Percentiles rank a stretch among this genome's conserved stretches.
phyloP scores from a whole-genome alignment of 148 eudicot genomes.

The Selenicereus undatus region DNA sequence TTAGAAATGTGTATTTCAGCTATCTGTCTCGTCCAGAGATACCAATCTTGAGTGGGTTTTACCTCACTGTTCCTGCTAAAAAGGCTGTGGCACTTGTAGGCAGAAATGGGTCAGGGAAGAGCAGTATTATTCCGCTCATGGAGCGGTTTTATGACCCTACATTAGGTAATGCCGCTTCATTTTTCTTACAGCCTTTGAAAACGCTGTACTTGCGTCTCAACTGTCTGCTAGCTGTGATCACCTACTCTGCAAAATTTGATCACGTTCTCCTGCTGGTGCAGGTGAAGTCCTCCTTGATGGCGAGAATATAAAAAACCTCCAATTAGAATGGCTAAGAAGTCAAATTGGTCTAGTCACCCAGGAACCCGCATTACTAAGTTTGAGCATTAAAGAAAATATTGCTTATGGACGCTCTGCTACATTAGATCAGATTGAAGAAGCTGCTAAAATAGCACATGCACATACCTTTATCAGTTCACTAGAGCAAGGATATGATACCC shows the following conservation, averaged over 20 bases:
- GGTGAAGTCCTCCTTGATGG: conserved; percentile 98
- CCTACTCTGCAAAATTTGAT: conserved; percentile 2
- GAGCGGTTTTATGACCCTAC: conserved; percentile 99
- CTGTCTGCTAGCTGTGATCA: conserved; percentile 12
- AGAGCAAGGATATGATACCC: conserved; percentile 85
- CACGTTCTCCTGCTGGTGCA: conserved; percentile 31
- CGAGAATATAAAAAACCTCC: conserved; percentile 89
- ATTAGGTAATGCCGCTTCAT: conserved; percentile 51
- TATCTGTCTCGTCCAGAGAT: conserved; percentile 97
- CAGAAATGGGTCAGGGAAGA: conserved; percentile 96
- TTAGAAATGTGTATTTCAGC: conserved; percentile 96
- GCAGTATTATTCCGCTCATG: conserved; percentile 98
- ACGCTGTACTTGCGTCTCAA: neutral
- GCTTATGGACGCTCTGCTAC: conserved; percentile 90
- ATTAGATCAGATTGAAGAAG: conserved; percentile 89
- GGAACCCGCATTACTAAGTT: conserved; percentile 94
- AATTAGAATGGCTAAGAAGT: conserved; percentile 94
- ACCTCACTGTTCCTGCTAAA: conserved; percentile 92
- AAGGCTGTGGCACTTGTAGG: conserved; percentile 98
- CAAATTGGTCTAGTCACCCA: conserved; percentile 96
- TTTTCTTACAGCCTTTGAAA: conserved; percentile 4
- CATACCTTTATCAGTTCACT: conserved; percentile 94
- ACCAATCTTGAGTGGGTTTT: conserved; percentile 97
- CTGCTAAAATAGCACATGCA: conserved; percentile 95
- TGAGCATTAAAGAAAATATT: conserved; percentile 89